These are phyloP conservation scores for Fraxinus albicans DNA, from an alignment of 305 asterid species.

Conservation along the genomic window DNA sequence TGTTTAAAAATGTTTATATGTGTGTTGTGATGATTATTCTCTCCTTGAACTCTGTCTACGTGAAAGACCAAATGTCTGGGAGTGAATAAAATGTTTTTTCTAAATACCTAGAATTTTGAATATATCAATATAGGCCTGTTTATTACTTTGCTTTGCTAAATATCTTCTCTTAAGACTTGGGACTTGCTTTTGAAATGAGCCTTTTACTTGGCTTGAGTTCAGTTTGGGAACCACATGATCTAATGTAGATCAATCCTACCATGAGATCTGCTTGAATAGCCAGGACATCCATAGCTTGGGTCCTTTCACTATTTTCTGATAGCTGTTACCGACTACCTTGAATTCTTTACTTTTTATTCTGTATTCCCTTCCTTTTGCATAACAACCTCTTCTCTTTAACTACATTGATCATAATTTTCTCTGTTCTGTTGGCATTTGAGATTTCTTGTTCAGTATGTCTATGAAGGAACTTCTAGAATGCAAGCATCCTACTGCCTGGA, in stretches of 20 bases:
- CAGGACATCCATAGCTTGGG: not conserved
- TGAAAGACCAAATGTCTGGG: not conserved
- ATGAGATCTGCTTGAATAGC: not conserved
- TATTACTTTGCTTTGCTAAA: not conserved
- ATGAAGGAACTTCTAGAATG: conserved; percentile 81
- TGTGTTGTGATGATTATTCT: not conserved
- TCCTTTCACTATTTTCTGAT: not conserved
- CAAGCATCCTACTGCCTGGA: conserved; percentile 95
- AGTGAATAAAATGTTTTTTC: not conserved
- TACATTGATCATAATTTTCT: conserved; percentile 14
- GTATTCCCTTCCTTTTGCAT: not conserved
- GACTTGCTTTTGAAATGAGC: not conserved
- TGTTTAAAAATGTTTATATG: not conserved
- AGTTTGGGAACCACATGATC: not conserved
- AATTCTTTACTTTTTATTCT: not conserved
- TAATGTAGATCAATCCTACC: not conserved
- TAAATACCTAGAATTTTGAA: not conserved
- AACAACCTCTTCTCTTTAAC: not conserved
- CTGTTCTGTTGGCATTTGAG: conserved; percentile 28
- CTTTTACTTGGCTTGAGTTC: conserved; percentile 10
- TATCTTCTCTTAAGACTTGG: not conserved
- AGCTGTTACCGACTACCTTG: not conserved
- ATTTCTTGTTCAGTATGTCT: conserved; percentile 61
- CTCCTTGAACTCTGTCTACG: not conserved
- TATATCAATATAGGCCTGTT: not conserved